A percentile compares a stretch with the other conserved stretches of the same genome.
Conservation (phyloP, 2,329 filamentous ascomycete genomes). For the Fusarium abutilonis region DNA sequence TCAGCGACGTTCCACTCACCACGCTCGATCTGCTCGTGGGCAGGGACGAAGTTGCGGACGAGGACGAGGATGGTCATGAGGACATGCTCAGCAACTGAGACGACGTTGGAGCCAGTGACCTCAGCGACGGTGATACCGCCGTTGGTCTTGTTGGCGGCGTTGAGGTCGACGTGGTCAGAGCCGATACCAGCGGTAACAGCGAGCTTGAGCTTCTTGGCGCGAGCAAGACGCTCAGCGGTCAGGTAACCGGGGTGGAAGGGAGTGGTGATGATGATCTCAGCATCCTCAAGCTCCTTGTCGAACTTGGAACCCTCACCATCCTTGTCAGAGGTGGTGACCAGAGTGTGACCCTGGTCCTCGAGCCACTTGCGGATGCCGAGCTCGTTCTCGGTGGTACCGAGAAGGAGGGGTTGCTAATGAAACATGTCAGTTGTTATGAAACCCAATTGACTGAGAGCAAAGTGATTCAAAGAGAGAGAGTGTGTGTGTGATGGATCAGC, state of each 20-base stretch:
- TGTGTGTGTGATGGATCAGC: conserved; percentile 4
- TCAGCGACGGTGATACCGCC: conserved; percentile 97
- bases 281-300: conserved; percentile 94
- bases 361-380: conserved; percentile 97
- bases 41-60: conserved; percentile 97
- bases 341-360: conserved; percentile 94
- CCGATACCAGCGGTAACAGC: conserved; percentile 97
- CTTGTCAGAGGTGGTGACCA: conserved; percentile 98
- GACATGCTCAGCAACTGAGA: conserved; percentile 98
- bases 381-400: conserved; percentile 98
- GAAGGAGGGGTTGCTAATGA: conserved; percentile 75
- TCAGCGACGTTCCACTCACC: conserved; percentile 97
- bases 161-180: conserved; percentile 96
- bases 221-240: conserved; percentile 92
- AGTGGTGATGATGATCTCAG: conserved; percentile 98
- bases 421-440: conserved; percentile 31
- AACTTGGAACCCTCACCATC: conserved; percentile 93
- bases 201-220: conserved; percentile 99
- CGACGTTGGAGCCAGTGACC: conserved; percentile 97
- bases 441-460: conserved; percentile 21
- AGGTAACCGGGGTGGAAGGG: conserved; percentile 99
- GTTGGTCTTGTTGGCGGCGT: conserved; percentile 98
- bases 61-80: conserved; percentile 98
- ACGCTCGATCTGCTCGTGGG: conserved; percentile 88
- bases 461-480: neutral